These are phyloP conservation scores for Colletotrichum costaricense DNA, from an alignment of 2,329 filamentous ascomycete species.

Conservation along the genomic window DNA sequence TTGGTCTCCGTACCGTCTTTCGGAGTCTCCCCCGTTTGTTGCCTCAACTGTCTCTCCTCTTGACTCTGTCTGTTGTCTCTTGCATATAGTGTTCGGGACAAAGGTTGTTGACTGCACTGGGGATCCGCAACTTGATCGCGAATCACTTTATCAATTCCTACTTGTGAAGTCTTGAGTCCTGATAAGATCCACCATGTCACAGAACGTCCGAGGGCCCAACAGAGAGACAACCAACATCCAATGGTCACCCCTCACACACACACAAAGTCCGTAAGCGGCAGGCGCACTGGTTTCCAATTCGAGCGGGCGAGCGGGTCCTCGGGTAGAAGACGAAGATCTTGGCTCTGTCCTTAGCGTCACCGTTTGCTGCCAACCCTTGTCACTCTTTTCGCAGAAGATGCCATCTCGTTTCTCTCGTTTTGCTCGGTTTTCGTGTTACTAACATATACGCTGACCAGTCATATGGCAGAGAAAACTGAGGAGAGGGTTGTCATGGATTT, in stretches of 20 bases:
- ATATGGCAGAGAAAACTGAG: background rate
- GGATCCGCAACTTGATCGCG: background rate
- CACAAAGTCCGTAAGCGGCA: background rate
- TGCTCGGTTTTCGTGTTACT: constrained; percentile 1
- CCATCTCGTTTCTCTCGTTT: constrained; percentile 16
- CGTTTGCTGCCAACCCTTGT: constrained; percentile 7
- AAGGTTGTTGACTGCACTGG: background rate
- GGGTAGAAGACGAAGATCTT: constrained; percentile 19
- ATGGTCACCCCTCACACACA: background rate
- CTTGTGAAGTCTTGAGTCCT: background rate
- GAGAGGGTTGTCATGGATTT: background rate
- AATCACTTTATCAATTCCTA: background rate
- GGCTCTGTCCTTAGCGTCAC: constrained; percentile 23
- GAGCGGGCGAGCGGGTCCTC: constrained; percentile 25
- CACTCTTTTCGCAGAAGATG: background rate
- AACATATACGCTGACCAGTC: background rate
- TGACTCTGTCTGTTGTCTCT: background rate
- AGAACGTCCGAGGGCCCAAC: background rate
- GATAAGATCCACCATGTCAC: background rate
- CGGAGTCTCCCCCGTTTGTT: background rate
- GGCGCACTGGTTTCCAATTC: constrained; percentile 27
- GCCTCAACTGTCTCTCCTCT: background rate
- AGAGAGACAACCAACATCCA: background rate
- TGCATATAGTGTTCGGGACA: background rate
- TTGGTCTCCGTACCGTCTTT: background rate